phyloP scores from a whole-genome alignment of 139 green algal species.

The Bryopsis sp. region DNA sequence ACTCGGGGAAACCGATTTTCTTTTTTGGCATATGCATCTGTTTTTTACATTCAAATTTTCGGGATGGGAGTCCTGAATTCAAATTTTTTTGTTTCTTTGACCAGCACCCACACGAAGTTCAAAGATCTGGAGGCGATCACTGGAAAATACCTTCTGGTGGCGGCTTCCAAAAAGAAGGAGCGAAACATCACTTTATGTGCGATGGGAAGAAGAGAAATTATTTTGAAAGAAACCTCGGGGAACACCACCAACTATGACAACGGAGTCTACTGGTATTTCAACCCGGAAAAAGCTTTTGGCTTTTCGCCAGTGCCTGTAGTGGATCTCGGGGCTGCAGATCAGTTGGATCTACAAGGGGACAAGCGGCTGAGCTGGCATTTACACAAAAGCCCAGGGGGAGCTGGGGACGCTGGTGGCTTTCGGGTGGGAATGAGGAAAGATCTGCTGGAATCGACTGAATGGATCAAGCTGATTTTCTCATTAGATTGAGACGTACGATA shows the following conservation, averaged over 20 bases:
- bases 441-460: not conserved
- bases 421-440: not conserved
- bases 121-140: not conserved
- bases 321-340: not conserved
- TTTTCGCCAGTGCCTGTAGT: not conserved
- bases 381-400: not conserved
- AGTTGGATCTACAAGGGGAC: not conserved
- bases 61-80: too few relatives aligned
- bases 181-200: not conserved
- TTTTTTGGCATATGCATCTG: too few relatives aligned
- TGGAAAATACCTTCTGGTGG: not conserved
- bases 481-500: too few relatives aligned
- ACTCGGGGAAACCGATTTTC: too few relatives aligned
- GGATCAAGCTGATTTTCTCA: slow-evolving; percentile 1
- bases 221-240: not conserved
- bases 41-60: too few relatives aligned
- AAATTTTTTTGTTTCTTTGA: too few relatives aligned
- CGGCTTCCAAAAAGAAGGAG: not conserved
- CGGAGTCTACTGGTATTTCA: slow-evolving; percentile 8
- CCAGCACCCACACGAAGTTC: not conserved
- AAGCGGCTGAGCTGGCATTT: slow-evolving; percentile 17
- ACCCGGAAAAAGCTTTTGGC: slow-evolving; percentile 5
- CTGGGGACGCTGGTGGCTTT: not conserved
- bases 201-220: not conserved
- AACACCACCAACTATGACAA: not conserved